These are phyloP conservation scores for Saccharum officinarum DNA, from an alignment of 176 grass and related monocot species.

Conservation along the genomic window DNA sequence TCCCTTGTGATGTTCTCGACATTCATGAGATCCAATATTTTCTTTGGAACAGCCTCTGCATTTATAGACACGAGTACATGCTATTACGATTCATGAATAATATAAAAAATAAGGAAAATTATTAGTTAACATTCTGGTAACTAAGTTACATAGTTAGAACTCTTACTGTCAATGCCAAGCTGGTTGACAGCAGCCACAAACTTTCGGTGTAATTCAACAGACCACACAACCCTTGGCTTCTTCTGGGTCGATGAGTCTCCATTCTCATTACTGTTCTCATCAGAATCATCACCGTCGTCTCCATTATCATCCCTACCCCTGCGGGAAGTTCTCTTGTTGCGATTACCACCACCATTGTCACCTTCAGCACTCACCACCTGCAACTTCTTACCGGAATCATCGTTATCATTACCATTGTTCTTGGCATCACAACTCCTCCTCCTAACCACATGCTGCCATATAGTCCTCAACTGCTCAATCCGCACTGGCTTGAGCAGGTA, in stretches of 20 bases:
- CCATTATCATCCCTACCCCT: conserved; percentile 61
- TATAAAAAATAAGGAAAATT: conserved; percentile 2
- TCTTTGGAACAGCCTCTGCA: conserved; percentile 94
- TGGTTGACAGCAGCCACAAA: conserved; percentile 87
- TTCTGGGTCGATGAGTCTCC: conserved; percentile 47
- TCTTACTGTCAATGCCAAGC: conserved; percentile 93
- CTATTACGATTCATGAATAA: not conserved
- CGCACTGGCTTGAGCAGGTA: conserved; percentile 90
- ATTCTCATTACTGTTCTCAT: conserved; percentile 56
- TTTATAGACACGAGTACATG: not conserved
- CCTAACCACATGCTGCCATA: conserved; percentile 92
- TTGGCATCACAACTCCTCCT: conserved; percentile 42
- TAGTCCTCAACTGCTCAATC: conserved; percentile 71
- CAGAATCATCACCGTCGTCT: conserved; percentile 61
- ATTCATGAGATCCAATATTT: conserved; percentile 92
- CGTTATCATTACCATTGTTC: conserved; percentile 42
- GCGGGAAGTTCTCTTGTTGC: conserved; percentile 40
- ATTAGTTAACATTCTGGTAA: not conserved
- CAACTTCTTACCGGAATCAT: conserved; percentile 42
- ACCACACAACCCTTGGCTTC: conserved; percentile 86
- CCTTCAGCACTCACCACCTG: conserved; percentile 33
- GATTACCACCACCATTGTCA: conserved; percentile 45
- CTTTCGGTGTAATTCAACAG: conserved; percentile 75
- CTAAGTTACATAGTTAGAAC: not conserved
- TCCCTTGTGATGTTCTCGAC: conserved; percentile 85